These are phyloP conservation scores for Sphaerulina vaccinii DNA, from an alignment of 2,329 filamentous ascomycete species.

Conservation along the genomic window DNA sequence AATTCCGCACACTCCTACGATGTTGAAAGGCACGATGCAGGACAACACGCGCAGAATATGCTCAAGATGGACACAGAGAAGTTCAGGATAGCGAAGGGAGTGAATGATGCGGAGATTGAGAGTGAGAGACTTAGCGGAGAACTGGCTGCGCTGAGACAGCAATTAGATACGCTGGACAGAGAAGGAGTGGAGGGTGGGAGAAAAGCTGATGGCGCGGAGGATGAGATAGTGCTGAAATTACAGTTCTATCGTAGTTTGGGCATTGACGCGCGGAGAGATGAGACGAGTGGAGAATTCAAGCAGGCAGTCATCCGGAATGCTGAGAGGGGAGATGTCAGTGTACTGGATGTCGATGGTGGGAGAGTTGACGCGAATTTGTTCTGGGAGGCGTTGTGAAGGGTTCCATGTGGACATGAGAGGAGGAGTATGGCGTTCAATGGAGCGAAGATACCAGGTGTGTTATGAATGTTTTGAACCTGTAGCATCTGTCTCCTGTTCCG, in stretches of 20 bases:
- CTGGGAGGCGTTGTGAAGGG: conserved; percentile 74
- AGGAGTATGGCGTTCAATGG: conserved; percentile 2
- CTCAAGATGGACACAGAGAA: conserved; percentile 87
- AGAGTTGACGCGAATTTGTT: conserved; percentile 96
- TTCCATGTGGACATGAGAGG: not conserved
- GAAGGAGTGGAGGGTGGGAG: conserved; percentile 78
- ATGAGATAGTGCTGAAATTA: conserved; percentile 65
- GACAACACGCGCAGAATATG: conserved; percentile 79
- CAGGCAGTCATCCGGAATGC: conserved; percentile 84
- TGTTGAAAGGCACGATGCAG: conserved; percentile 69
- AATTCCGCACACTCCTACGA: conserved; percentile 75
- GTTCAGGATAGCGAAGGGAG: conserved; percentile 90
- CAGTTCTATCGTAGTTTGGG: conserved; percentile 90
- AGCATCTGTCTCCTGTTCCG: too few species aligned
- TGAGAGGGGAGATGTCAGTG: conserved; percentile 85
- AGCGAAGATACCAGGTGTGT: conserved; percentile 16
- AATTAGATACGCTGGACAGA: conserved; percentile 77
- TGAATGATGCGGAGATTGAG: conserved; percentile 86
- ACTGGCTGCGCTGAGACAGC: conserved; percentile 69
- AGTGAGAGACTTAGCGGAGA: conserved; percentile 85
- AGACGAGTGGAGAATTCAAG: conserved; percentile 72
- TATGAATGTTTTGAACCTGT: not conserved
- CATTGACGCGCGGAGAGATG: conserved; percentile 81
- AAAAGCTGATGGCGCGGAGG: conserved; percentile 45
- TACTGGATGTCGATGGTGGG: conserved; percentile 87